These are phyloP conservation scores for Thelonectria olida DNA, from an alignment of 2,329 filamentous ascomycete species.

Conservation along the genomic window DNA sequence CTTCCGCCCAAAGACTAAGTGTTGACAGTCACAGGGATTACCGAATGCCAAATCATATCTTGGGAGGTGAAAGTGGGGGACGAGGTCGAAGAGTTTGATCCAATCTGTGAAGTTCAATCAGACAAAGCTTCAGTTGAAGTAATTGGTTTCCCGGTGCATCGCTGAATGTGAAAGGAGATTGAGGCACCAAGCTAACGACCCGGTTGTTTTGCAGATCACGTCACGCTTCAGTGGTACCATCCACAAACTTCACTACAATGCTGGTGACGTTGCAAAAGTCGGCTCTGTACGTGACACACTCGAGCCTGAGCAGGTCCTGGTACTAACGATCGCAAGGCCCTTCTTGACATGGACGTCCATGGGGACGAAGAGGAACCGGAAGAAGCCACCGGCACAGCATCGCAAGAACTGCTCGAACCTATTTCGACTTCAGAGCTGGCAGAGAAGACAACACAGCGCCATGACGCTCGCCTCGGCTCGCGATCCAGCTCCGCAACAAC, in stretches of 20 bases:
- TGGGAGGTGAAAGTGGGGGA: constrained; percentile 21
- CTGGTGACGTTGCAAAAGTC: constrained; percentile 10
- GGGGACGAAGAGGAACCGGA: background rate
- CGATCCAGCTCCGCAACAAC: background rate
- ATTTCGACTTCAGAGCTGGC: background rate
- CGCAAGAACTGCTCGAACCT: background rate
- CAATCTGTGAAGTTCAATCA: constrained; percentile 25
- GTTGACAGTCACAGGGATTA: constrained; percentile 11
- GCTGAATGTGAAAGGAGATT: background rate
- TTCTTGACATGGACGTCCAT: constrained; percentile 17
- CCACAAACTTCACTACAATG: constrained; percentile 10
- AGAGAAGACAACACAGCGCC: background rate
- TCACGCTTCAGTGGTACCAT: constrained; percentile 16
- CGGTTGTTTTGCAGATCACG: constrained; percentile 12
- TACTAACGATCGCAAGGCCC: background rate
- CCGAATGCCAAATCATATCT: constrained; percentile 19
- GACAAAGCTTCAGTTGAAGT: constrained; percentile 27
- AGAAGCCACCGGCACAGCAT: background rate
- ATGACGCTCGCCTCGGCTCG: background rate
- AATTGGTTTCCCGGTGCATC: background rate
- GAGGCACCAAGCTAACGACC: background rate
- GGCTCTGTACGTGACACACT: constrained; percentile 8
- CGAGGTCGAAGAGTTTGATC: constrained; percentile 16
- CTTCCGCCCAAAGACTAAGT: background rate
- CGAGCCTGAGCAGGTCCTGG: background rate